Evolutionary conservation across 208 protist genomes (phyloP).

Genomic region (Crithidia fasciculata): DNA sequence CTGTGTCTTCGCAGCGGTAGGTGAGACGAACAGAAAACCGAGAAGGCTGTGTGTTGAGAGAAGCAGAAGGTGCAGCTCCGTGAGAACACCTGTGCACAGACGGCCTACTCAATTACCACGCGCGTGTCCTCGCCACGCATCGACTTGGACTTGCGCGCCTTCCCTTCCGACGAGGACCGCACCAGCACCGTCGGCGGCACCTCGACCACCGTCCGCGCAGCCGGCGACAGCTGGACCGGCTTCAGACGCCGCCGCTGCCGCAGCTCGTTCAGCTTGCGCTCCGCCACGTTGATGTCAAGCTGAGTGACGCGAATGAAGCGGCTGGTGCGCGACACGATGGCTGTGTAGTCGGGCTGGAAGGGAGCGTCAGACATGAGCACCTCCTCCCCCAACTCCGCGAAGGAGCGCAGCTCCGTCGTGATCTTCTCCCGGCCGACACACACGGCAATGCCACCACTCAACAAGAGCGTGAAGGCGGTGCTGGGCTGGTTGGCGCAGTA

Average conservation of each 20-base stretch:
- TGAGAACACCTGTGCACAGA: too few relatives aligned
- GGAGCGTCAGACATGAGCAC: constrained; percentile 32
- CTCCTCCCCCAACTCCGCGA: constrained; percentile 62
- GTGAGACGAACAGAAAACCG: too few relatives aligned
- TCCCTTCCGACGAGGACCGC: neutral
- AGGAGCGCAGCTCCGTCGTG: constrained; percentile 66
- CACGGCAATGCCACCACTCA: constrained; percentile 67
- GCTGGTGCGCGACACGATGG: constrained; percentile 51
- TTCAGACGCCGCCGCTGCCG: constrained; percentile 19
- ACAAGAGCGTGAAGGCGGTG: constrained; percentile 63
- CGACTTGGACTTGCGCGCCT: neutral
- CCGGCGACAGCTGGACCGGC: constrained; percentile 16
- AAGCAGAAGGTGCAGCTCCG: neutral
- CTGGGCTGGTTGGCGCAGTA: constrained; percentile 46
- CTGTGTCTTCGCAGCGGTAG: too few relatives aligned
- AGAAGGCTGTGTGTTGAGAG: neutral
- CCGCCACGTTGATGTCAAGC: constrained; percentile 46
- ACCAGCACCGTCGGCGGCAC: neutral
- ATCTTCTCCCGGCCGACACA: constrained; percentile 38
- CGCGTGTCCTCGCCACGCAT: constrained; percentile 26
- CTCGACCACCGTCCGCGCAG: constrained; percentile 1
- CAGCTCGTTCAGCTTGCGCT: constrained; percentile 32
- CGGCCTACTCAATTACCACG: constrained; percentile 24
- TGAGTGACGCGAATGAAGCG: constrained; percentile 59
- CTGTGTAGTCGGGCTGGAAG: constrained; percentile 79